Percentiles rank a stretch among this genome's conserved stretches.
Conservation (phyloP, 805 yeast species). For the Candida piceae region DNA sequence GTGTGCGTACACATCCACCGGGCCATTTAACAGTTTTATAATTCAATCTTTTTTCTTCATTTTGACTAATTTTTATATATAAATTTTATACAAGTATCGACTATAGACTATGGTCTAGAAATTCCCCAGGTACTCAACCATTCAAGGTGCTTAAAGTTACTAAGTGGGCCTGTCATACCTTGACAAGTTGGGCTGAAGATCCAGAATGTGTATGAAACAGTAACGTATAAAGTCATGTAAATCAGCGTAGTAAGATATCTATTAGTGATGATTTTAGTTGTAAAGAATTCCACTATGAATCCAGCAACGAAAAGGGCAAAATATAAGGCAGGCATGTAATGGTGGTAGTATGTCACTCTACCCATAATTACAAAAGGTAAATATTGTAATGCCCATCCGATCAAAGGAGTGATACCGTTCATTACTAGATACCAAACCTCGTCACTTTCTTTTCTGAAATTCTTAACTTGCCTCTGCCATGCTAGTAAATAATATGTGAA, state of each 20-base stretch:
- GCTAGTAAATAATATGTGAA: constrained; percentile 34
- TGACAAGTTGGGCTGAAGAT: constrained; percentile 57
- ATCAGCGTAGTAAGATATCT: constrained; percentile 24
- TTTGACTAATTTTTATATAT: constrained; percentile 1
- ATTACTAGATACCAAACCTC: constrained; percentile 30
- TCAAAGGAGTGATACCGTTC: constrained; percentile 74
- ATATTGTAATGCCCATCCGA: constrained; percentile 78
- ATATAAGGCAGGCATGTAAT: constrained; percentile 78
- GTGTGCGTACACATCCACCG: too few species aligned
- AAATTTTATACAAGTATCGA: too few species aligned
- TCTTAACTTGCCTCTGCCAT: constrained; percentile 71
- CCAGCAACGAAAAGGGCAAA: constrained; percentile 60
- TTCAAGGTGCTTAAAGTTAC: constrained; percentile 37
- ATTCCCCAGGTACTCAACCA: constrained; percentile 33
- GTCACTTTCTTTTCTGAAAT: constrained; percentile 13
- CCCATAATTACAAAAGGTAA: constrained; percentile 77
- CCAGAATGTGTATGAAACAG: constrained; percentile 51
- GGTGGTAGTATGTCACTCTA: constrained; percentile 82
- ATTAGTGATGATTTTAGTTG: constrained; percentile 27
- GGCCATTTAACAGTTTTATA: too few species aligned
- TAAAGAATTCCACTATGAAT: constrained; percentile 46
- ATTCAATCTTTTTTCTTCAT: background rate
- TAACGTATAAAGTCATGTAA: constrained; percentile 36
- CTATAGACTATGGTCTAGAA: too few species aligned
- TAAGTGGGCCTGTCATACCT: constrained; percentile 55